Conservation (phyloP, 768 basidiomycete species). For the Mycena sanguinolenta region DNA sequence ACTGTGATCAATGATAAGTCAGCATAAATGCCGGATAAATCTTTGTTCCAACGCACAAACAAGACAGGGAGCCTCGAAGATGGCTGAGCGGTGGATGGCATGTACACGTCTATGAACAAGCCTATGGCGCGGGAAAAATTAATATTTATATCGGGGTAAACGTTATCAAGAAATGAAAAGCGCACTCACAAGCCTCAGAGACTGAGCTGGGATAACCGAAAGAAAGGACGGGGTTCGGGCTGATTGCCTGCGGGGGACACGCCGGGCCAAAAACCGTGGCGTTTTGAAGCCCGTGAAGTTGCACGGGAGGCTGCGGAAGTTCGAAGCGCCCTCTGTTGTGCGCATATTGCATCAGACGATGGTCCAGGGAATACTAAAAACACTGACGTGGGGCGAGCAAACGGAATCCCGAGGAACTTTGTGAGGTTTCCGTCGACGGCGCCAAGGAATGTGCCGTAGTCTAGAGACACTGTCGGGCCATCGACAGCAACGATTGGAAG, state of each 20-base stretch:
- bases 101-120: constrained; percentile 55
- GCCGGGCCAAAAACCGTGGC: neutral
- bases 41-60: constrained; percentile 1
- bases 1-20: constrained; percentile 37
- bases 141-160: neutral
- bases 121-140: constrained; percentile 41
- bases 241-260: neutral
- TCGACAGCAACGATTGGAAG: neutral
- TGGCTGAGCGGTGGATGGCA: neutral
- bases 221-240: neutral
- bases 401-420: neutral
- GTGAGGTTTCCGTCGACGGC: neutral
- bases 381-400: neutral
- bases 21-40: neutral
- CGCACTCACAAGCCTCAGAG: neutral
- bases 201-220: no score
- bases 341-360: neutral
- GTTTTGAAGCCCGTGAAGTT: neutral
- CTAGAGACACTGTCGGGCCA: no score
- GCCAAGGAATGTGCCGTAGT: no score
- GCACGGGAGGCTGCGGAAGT: neutral
- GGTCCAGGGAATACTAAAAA: neutral
- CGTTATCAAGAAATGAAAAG: neutral
- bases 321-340: neutral
- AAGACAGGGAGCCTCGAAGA: constrained; percentile 16